Conservation (phyloP, 768 basidiomycete species). For the Leccinum variicolor region DNA sequence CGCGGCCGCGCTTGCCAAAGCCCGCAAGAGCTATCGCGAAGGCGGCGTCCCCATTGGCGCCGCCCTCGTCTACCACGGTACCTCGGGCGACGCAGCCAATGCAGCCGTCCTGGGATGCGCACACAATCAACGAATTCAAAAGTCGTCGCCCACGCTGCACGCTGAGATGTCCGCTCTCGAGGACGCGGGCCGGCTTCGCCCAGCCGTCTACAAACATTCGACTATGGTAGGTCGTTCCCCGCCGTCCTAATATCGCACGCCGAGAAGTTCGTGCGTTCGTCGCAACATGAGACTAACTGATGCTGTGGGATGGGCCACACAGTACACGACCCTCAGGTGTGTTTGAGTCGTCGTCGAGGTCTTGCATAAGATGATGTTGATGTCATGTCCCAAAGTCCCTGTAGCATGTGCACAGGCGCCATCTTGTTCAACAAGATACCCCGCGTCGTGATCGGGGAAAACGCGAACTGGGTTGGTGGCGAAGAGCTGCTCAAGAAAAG, state of each 20-base stretch:
- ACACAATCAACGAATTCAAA: slow-evolving; percentile 46
- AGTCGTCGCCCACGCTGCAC: slow-evolving; percentile 40
- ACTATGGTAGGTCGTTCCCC: slow-evolving; percentile 42
- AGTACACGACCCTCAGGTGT: slow-evolving; percentile 40
- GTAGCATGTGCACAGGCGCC: slow-evolving; percentile 64
- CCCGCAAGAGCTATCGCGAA: slow-evolving; percentile 43
- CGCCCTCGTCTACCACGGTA: slow-evolving; percentile 36
- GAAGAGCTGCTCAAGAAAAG: slow-evolving; percentile 50
- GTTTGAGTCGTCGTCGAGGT: background rate
- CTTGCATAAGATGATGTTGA: background rate
- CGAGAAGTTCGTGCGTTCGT: background rate
- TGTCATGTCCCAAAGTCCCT: slow-evolving; percentile 37
- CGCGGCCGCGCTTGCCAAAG: slow-evolving; percentile 38
- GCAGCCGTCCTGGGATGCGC: slow-evolving; percentile 38
- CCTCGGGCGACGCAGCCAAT: background rate
- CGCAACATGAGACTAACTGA: background rate
- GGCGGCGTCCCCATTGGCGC: slow-evolving; percentile 67
- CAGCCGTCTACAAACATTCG: slow-evolving; percentile 41
- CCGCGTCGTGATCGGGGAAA: slow-evolving; percentile 65
- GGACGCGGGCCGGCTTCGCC: slow-evolving; percentile 47
- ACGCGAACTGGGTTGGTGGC: slow-evolving; percentile 48
- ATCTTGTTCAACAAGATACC: slow-evolving; percentile 63
- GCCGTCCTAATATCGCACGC: background rate
- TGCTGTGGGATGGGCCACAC: background rate
- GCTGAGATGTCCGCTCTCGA: slow-evolving; percentile 51